Conservation (phyloP, 2,329 filamentous ascomycete genomes). For the Cadophora malorum region DNA sequence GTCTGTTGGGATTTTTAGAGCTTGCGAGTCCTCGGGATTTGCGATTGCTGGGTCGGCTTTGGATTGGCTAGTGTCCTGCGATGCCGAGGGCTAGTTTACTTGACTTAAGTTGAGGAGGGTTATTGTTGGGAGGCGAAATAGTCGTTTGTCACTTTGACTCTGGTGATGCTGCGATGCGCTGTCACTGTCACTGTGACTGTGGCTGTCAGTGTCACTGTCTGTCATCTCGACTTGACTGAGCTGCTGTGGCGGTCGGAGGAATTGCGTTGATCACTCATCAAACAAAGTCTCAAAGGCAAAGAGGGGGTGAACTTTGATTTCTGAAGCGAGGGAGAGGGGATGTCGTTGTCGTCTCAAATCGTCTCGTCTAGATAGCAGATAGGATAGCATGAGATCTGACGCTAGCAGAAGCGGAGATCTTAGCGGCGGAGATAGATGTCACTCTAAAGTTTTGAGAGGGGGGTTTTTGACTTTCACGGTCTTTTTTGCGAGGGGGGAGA, state of each 20-base stretch:
- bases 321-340: neutral
- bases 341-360: neutral
- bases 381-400: slow-evolving; percentile 3
- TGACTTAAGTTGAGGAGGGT: neutral
- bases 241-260: too few species aligned
- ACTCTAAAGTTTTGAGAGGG: neutral
- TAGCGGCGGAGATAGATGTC: neutral
- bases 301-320: too few species aligned
- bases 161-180: neutral
- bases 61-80: neutral
- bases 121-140: neutral
- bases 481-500: neutral
- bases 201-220: neutral
- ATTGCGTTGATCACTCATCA: too few species aligned
- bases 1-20: neutral
- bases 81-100: neutral
- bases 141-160: neutral
- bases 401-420: neutral
- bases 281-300: too few species aligned
- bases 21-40: slow-evolving; percentile 3
- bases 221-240: too few species aligned
- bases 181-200: neutral
- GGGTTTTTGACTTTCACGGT: neutral
- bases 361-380: slow-evolving; percentile 15
- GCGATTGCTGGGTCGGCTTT: neutral